phyloP scores from a whole-genome alignment of 2,329 filamentous ascomycete genomes.

The Penicillium capsulatum region DNA sequence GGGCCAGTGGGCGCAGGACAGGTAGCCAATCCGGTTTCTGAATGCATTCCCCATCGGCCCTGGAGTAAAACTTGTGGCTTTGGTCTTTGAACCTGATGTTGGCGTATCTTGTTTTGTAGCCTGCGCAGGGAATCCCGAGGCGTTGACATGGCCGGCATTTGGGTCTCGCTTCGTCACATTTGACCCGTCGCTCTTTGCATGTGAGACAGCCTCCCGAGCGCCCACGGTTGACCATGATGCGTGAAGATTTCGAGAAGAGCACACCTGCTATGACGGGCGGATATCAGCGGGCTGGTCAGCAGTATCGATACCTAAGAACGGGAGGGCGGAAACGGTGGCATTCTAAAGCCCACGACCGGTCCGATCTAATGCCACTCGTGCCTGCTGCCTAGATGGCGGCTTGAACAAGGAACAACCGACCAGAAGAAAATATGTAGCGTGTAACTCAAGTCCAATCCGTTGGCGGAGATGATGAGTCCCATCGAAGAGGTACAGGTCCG shows the following conservation, averaged over 20 bases:
- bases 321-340: too few species aligned
- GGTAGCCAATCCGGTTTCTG: neutral
- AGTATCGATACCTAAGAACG: too few species aligned
- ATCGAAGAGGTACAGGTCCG: too few species aligned
- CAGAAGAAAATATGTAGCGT: too few species aligned
- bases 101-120: slow-evolving; percentile 1
- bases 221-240: slow-evolving; percentile 17
- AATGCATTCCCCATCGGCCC: neutral
- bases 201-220: slow-evolving; percentile 17
- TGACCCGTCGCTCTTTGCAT: slow-evolving; percentile 28
- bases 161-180: slow-evolving; percentile 31
- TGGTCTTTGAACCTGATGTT: slow-evolving; percentile 8
- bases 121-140: slow-evolving; percentile 7
- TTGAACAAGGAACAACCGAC: too few species aligned
- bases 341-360: too few species aligned
- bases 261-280: too few species aligned
- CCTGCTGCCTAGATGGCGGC: too few species aligned
- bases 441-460: too few species aligned
- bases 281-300: too few species aligned
- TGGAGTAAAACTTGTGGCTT: slow-evolving; percentile 1
- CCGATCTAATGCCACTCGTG: too few species aligned
- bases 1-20: neutral
- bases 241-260: slow-evolving; percentile 5
- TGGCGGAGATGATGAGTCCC: too few species aligned
- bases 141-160: slow-evolving; percentile 15